A percentile compares a stretch with the other conserved stretches of the same genome.
Evolutionary conservation across 495 filamentous ascomycete genomes (phyloP).

Genomic region (Margaritispora aquatica): DNA sequence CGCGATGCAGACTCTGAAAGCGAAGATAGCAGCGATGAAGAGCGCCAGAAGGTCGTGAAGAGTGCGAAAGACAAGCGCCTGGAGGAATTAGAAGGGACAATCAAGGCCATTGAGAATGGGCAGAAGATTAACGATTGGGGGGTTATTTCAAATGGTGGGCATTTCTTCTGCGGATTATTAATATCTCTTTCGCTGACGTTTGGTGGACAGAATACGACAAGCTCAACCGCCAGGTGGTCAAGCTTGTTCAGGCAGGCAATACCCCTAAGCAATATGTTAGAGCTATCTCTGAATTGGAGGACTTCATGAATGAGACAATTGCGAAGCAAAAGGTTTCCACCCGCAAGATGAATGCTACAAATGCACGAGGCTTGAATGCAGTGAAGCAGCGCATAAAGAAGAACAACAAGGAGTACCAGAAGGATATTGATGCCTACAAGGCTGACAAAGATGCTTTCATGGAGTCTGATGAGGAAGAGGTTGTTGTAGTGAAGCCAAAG

Average conservation of each 20-base stretch:
- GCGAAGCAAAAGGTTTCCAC: constrained; percentile 91
- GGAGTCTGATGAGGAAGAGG: constrained; percentile 70
- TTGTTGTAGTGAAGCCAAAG: constrained; percentile 37
- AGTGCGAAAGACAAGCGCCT: constrained; percentile 96
- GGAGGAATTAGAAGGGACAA: constrained; percentile 86
- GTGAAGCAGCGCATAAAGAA: constrained; percentile 97
- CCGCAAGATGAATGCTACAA: constrained; percentile 98
- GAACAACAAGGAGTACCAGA: constrained; percentile 91
- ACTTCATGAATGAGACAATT: constrained; percentile 88
- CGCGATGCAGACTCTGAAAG: constrained; percentile 64
- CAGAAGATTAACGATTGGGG: constrained; percentile 97
- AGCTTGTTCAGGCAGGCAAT: constrained; percentile 67
- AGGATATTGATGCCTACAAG: constrained; percentile 81
- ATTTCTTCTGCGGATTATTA: background rate
- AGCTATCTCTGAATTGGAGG: constrained; percentile 88
- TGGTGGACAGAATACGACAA: constrained; percentile 79
- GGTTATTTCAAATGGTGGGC: constrained; percentile 79
- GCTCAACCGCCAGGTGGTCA: constrained; percentile 83
- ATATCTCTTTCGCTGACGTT: background rate
- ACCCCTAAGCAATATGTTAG: constrained; percentile 88
- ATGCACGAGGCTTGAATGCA: constrained; percentile 87
- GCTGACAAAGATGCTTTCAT: constrained; percentile 81
- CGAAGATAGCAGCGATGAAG: constrained; percentile 80
- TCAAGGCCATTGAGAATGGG: constrained; percentile 88
- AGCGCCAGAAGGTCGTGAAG: constrained; percentile 77